Evolutionary conservation across 306 rosid genomes (phyloP).

Genomic region (Begonia fuchsioides): DNA sequence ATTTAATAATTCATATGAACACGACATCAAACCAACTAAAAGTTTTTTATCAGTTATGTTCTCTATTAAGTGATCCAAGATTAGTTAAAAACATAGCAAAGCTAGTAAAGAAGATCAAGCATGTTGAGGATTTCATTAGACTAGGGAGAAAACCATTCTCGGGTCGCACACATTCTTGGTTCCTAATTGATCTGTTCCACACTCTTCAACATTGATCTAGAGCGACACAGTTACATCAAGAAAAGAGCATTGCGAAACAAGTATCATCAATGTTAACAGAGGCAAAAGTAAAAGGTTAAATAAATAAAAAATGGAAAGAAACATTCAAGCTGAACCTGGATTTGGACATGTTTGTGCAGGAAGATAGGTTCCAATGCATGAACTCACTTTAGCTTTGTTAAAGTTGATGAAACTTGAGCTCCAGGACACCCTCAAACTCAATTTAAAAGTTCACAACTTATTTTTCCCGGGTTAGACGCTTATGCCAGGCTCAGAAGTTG

Average conservation of each 20-base stretch:
- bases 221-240: background rate
- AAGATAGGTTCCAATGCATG: background rate
- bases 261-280: background rate
- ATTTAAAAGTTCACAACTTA: too few species aligned
- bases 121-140: too few species aligned
- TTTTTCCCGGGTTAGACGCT: constrained; percentile 10
- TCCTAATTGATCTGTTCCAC: background rate
- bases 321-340: background rate
- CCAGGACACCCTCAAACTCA: background rate
- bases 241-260: background rate
- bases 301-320: background rate
- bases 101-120: too few species aligned
- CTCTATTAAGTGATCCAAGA: too few species aligned
- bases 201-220: background rate
- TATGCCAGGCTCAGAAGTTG: constrained; percentile 38
- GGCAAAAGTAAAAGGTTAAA: background rate
- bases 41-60: too few species aligned
- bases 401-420: background rate
- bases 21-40: too few species aligned
- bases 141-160: too few species aligned
- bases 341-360: background rate
- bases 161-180: too few species aligned
- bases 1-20: too few species aligned
- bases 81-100: too few species aligned
- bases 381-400: background rate